Base-by-base conservation (phyloP, 176 grass and related monocot species). In the Avena eriantha region DNA sequence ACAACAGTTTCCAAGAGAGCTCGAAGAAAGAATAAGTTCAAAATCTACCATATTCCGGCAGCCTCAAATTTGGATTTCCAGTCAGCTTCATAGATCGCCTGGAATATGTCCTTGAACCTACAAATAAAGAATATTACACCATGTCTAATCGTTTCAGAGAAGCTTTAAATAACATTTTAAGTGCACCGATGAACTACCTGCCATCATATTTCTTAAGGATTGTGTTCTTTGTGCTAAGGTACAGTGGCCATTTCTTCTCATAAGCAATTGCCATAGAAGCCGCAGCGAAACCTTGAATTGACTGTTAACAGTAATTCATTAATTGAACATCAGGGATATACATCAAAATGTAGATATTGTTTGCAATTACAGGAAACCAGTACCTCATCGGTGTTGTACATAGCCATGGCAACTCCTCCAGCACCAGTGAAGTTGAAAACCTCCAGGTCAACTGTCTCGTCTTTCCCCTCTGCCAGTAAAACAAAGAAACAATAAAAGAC, bases 141-240 rank as follows among this genome's bases (percentile, higher is more conserved):
- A 13, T 63, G 3, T 55, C 31, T 69, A 83, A 18, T 56, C n/a
- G 1, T 35, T n/a, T 22, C 18, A 26, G 67, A 41, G 4, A 49
- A 58, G 15, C 29, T 54, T 67, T 21, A 35, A 75, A 84, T 74
- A 83, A 51, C 22, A 54, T 35, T 54, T 80, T 36, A 45, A 80
- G 57, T 57, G 15, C 13, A 63, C 51, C 45, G 29, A 82, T 70
- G 9, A 67, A 75, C 7, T 86, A 98, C 96, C 96, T 98, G 53
- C 96, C 96, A 91, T 98, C 96, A 56, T 98, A 98, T 84, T 98
- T 98, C 79, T 98, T 98, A 82, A 98, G 73, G 87, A 98, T 98
- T 73, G 96, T 98, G 82, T 98, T 98, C 81, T 98, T 98, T 41
- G 96, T 98, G 79, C 96, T 98, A 78, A 98, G 94, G 84, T 98